A percentile compares a stretch with the other conserved stretches of the same genome.
Evolutionary conservation across 352 stramenopile species (phyloP).

Genomic region (Phytophthora megakarya): DNA sequence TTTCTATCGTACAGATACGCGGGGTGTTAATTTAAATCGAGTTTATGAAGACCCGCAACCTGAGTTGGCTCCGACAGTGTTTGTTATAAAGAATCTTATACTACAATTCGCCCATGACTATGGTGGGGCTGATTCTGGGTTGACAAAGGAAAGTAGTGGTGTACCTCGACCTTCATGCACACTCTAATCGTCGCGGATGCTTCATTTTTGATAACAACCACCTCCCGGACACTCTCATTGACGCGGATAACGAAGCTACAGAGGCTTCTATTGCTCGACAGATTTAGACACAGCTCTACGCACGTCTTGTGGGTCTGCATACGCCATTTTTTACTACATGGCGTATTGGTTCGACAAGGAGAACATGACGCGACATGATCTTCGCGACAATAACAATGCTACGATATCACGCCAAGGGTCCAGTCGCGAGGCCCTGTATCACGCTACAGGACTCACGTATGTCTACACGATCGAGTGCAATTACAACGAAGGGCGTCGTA

Average conservation of each 20-base stretch:
- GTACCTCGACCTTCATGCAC: slow-evolving; percentile 92
- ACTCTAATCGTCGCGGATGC: slow-evolving; percentile 88
- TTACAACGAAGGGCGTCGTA: slow-evolving; percentile 83
- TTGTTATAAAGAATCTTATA: slow-evolving; percentile 61
- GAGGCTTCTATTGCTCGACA: slow-evolving; percentile 40
- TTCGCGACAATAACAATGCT: slow-evolving; percentile 59
- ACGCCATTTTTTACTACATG: slow-evolving; percentile 85
- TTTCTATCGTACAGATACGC: slow-evolving; percentile 87
- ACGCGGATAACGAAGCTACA: slow-evolving; percentile 17
- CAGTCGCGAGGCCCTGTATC: slow-evolving; percentile 79
- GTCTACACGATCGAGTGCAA: slow-evolving; percentile 95
- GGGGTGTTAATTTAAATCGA: slow-evolving; percentile 91
- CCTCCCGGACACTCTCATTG: slow-evolving; percentile 17
- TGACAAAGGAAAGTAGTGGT: slow-evolving; percentile 44
- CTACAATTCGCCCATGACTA: slow-evolving; percentile 39
- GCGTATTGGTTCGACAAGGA: slow-evolving; percentile 83
- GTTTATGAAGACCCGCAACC: slow-evolving; percentile 73
- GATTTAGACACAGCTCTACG: slow-evolving; percentile 86
- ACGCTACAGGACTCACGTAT: slow-evolving; percentile 67
- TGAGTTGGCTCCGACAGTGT: slow-evolving; percentile 66
- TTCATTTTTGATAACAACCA: slow-evolving; percentile 93
- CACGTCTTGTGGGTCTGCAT: slow-evolving; percentile 70
- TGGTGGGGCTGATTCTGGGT: slow-evolving; percentile 26
- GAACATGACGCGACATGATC: slow-evolving; percentile 76
- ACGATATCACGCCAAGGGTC: slow-evolving; percentile 67